Conservation (phyloP, 768 basidiomycete species). For the Boletales sp. region DNA sequence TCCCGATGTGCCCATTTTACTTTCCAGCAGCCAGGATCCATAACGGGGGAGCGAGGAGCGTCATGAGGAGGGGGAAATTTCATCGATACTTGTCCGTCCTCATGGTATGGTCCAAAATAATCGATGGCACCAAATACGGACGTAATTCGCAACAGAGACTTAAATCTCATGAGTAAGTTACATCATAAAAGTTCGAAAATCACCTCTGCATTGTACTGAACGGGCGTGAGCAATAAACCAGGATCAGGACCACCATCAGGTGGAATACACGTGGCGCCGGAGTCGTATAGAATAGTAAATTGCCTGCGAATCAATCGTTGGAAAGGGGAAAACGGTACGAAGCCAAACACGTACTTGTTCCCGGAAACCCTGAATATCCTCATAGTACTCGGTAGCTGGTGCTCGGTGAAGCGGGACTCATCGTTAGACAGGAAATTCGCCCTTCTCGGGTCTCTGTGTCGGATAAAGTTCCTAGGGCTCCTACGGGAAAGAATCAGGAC, state of each 20-base stretch:
- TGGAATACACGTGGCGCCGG: conserved; percentile 41
- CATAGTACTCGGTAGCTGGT: conserved; percentile 59
- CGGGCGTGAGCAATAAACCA: conserved; percentile 49
- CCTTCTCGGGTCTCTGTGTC: conserved; percentile 16
- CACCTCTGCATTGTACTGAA: conserved; percentile 61
- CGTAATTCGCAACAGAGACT: conserved; percentile 54
- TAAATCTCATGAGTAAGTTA: conserved; percentile 3
- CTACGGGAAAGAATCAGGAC: conserved; percentile 10
- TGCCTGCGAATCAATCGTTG: conserved; percentile 23
- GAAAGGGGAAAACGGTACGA: neutral
- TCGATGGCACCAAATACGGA: conserved; percentile 66
- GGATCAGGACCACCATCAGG: conserved; percentile 11
- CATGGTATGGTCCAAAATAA: conserved; percentile 39
- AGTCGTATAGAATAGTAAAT: conserved; percentile 51
- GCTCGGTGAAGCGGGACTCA: conserved; percentile 33
- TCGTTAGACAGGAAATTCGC: conserved; percentile 9
- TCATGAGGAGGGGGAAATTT: conserved; percentile 51
- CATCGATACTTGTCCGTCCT: conserved; percentile 13
- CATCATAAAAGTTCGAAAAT: conserved; percentile 10
- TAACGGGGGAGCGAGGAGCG: conserved; percentile 47
- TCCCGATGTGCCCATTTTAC: conserved; percentile 78
- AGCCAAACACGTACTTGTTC: conserved; percentile 43
- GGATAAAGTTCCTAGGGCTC: conserved; percentile 21
- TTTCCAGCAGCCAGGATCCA: conserved; percentile 67
- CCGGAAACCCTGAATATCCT: conserved; percentile 51